These are phyloP conservation scores for Cercospora sesami DNA, from an alignment of 2,329 filamentous ascomycete genomes.

Conservation along the genomic window DNA sequence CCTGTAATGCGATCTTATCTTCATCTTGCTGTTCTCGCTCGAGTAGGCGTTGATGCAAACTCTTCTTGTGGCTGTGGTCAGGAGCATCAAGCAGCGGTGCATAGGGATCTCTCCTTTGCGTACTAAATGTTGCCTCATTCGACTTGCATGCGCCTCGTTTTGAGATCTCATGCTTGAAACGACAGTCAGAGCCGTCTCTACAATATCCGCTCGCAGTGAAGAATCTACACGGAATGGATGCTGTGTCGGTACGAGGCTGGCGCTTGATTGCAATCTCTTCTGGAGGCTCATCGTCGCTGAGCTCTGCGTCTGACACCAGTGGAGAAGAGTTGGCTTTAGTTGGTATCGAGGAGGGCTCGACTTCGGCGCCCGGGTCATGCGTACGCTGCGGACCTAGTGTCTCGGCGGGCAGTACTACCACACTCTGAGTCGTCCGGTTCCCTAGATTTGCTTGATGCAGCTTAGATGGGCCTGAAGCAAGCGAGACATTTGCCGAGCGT, in stretches of 20 bases:
- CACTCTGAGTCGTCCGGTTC: not conserved
- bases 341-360: not conserved
- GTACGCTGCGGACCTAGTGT: not conserved
- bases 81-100: slow-evolving; percentile 24
- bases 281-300: slow-evolving; percentile 35
- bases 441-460: not conserved
- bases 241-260: slow-evolving; percentile 7
- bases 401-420: not conserved
- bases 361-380: not conserved
- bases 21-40: slow-evolving; percentile 49
- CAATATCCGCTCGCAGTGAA: slow-evolving; percentile 38
- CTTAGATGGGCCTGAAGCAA: not conserved
- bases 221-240: slow-evolving; percentile 32
- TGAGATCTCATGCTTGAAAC: slow-evolving; percentile 37
- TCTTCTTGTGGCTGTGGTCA: slow-evolving; percentile 17
- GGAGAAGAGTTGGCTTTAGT: not conserved
- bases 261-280: slow-evolving; percentile 43
- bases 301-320: not conserved
- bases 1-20: slow-evolving; percentile 45
- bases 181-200: slow-evolving; percentile 37
- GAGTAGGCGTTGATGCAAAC: slow-evolving; percentile 38
- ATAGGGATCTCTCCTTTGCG: slow-evolving; percentile 22
- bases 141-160: not conserved
- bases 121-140: slow-evolving; percentile 5
- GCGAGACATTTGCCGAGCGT: not conserved